Percentiles rank a stretch among this genome's conserved stretches.
phyloP scores from a whole-genome alignment of 306 rosid genomes.

The Lathyrus tuberosus region DNA sequence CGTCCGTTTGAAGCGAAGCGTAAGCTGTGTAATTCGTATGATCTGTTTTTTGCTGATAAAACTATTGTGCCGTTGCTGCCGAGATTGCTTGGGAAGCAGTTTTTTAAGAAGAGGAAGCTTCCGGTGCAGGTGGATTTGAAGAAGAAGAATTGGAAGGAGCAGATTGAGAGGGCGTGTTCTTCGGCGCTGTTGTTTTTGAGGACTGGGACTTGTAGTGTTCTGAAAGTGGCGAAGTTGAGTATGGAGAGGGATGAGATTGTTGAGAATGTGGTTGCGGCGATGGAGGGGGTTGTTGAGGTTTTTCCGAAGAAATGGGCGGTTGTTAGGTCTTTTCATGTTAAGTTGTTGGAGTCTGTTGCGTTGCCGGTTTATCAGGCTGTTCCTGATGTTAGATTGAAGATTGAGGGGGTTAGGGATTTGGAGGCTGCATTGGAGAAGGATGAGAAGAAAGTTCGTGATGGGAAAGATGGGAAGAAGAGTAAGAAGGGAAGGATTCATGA shows the following conservation, averaged over 20 bases:
- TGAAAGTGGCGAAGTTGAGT: slow-evolving; percentile 60
- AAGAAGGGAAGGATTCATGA: slow-evolving; percentile 77
- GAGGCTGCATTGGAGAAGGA: not conserved
- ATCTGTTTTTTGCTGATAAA: slow-evolving; percentile 71
- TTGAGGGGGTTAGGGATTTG: slow-evolving; percentile 51
- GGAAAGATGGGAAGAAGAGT: slow-evolving; percentile 44
- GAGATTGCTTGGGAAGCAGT: slow-evolving; percentile 64
- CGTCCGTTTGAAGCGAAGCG: slow-evolving; percentile 75
- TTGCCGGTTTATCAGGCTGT: slow-evolving; percentile 68
- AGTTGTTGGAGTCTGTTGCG: slow-evolving; percentile 66
- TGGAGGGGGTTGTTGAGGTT: slow-evolving; percentile 57
- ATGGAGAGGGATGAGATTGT: slow-evolving; percentile 60
- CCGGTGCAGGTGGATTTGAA: slow-evolving; percentile 76
- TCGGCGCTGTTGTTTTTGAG: slow-evolving; percentile 60
- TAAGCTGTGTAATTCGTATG: slow-evolving; percentile 65
- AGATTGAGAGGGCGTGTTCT: slow-evolving; percentile 56
- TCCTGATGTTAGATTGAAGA: slow-evolving; percentile 63
- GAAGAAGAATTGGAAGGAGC: slow-evolving; percentile 80
- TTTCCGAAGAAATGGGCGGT: slow-evolving; percentile 75
- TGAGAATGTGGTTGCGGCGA: slow-evolving; percentile 60
- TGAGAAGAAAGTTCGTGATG: not conserved
- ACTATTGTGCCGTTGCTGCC: slow-evolving; percentile 59
- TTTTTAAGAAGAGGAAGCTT: slow-evolving; percentile 77
- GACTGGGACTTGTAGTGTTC: slow-evolving; percentile 78
- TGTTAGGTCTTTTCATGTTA: slow-evolving; percentile 79